Percentiles rank a stretch among this genome's conserved stretches.
Evolutionary conservation across 2,329 filamentous ascomycete genomes (phyloP).

Genomic region (Grosmannia huntii): DNA sequence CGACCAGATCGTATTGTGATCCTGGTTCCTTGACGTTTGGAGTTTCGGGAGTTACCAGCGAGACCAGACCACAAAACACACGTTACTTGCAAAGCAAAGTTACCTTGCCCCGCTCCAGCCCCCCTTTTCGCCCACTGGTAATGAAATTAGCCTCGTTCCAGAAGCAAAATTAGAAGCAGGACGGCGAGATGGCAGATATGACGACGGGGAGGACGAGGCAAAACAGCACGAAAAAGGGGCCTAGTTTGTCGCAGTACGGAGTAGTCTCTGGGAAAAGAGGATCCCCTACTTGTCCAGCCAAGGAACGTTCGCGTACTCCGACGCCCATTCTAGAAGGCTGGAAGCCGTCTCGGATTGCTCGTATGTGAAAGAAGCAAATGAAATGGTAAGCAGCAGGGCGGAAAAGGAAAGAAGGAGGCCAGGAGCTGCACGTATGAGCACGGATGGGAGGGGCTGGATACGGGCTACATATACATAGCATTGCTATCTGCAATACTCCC

Average conservation of each 20-base stretch:
- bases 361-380: no score
- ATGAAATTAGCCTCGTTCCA: neutral
- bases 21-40: constrained; percentile 12
- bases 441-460: neutral
- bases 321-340: neutral
- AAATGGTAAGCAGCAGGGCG: neutral
- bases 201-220: neutral
- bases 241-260: neutral
- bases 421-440: neutral
- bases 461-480: neutral
- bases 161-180: neutral
- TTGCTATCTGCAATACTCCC: neutral
- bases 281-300: neutral
- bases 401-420: neutral
- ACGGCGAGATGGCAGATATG: neutral
- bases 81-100: neutral
- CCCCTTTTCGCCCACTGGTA: neutral
- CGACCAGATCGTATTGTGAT: constrained; percentile 8
- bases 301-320: neutral
- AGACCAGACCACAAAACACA: neutral
- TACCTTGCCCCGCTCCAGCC: neutral
- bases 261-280: neutral
- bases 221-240: neutral
- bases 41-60: constrained; percentile 10
- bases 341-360: neutral